Base-by-base conservation (phyloP, 1,139 yeast species). In the Taiozyma onychis region DNA sequence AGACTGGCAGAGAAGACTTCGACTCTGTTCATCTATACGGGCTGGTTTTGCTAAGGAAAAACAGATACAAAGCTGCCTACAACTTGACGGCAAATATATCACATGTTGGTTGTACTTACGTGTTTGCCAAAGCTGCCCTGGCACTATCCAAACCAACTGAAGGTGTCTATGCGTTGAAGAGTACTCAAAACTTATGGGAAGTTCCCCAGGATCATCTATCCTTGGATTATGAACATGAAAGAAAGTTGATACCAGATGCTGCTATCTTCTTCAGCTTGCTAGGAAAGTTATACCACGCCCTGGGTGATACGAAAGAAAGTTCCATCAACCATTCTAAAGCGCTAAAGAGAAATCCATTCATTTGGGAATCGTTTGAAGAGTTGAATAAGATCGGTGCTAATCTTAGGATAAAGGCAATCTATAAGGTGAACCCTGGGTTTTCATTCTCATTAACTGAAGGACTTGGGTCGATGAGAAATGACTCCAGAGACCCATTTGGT, bases 351-450 rank as follows among this genome's bases (percentile, higher is more conserved):
- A 88, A 93, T 64, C 96, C 95, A 27, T 88, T 76, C 64, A 76
- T 89, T 47, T 90, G 95, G 78, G 97, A 89, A 62, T 91, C 97
- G 0, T 81, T 88, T 55, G 89, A 86, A 58, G 83, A 84, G 43
- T 71, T 93, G 45, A 83, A 93, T 61, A 77, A 77, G 52, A 71
- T 88, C 63, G 91, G 93, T 13, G 87, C 85, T 27, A 78, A 80
- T 54, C 76, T 88, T 27, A 75, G 80, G 47, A 82, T 83, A 9
- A 78, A 80, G 50, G 72, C 85, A 8, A 76, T 88, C 43, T 87
- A 77, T 66, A 78, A 76, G 46, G 51, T 48, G 0, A 37, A 41
- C 1, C 50, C 54, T 6, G 53, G 54, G 30, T 43, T 58, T 4
- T 39, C 50, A 9, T 50, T 50, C 32, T 43, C 41, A 21, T 28